Base-by-base conservation (phyloP, 345 rosid species). In the Schrenkiella parvula region DNA sequence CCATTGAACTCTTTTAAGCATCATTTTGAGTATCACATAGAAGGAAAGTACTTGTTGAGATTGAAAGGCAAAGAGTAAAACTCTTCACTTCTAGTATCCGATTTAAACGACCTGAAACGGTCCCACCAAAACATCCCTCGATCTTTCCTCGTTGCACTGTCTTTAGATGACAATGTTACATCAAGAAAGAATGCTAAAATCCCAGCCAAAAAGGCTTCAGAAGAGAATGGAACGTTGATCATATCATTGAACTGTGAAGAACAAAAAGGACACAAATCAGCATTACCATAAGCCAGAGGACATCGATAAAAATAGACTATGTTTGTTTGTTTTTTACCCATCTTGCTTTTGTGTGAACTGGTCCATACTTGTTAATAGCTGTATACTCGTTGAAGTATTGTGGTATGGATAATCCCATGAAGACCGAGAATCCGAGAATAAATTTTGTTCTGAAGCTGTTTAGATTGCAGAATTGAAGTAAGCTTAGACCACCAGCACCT, bases 101-200 rank as follows among this genome's bases (percentile, higher is more conserved):
- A 87, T 82, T 89, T 95, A 77, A 82, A 91, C 1, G 95, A 91
- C 38, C 82, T 79, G 85, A 89, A 91, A 78, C 77, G 86, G 39
- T 89, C 96, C 97, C 97, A 95, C 93, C 95, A 95, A 32, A 82
- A 83, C 93, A 83, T 80, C 13, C 97, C 99, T 26, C 97, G 73
- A 73, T 95, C 97, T 78, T 83, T 95, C 80, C 85, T 82, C 1
- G 82, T 80, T 4, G 83, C 55, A 5, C 18, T 82, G 70, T 95
- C 95, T 74, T 88, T 89, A 68, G 25, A 62, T 71, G 82, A 80
- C 78, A 95, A 68, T 0, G 89, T 88, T 62, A 70, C 73, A 63
- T 95, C 99, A 43, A 95, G 83, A 71, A 95, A 80, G 67, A 82
- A 67, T 0, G 93, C 96, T 69, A 88, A 69, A 9, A 82, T 38